phyloP scores from a whole-genome alignment of 83 land plant genomes.

The Picea abies region DNA sequence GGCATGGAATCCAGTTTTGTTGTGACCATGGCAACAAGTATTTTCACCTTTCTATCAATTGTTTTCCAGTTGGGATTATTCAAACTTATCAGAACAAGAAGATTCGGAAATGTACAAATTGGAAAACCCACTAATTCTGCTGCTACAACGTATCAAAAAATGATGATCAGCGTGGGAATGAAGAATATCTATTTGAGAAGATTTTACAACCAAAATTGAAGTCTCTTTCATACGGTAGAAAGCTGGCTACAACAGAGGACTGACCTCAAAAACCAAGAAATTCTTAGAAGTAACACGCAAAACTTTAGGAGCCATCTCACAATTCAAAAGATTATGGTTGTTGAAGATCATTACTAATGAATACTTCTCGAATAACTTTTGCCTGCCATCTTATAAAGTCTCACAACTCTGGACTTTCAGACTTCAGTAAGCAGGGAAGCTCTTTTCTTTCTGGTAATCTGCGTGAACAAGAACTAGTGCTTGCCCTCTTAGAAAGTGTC shows the following conservation, averaged over 20 bases:
- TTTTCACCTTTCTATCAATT: background rate
- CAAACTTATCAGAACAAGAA: conserved; percentile 1
- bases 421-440: conserved; percentile 14
- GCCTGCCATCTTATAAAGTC: conserved; percentile 15
- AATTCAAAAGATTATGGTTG: conserved; percentile 18
- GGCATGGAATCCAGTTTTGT: background rate
- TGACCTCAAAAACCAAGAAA: conserved; percentile 14
- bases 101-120: conserved; percentile 3
- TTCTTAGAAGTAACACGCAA: conserved; percentile 7
- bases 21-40: background rate
- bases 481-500: conserved; percentile 13
- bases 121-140: conserved; percentile 1
- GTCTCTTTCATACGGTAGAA: conserved; percentile 10
- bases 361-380: conserved; percentile 18
- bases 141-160: conserved; percentile 7
- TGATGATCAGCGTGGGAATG: conserved; percentile 7
- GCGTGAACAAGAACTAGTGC: conserved; percentile 18
- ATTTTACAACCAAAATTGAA: conserved; percentile 15
- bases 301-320: conserved; percentile 22
- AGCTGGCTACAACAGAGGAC: conserved; percentile 13
- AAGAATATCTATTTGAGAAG: conserved; percentile 12
- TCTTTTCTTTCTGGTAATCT: conserved; percentile 18
- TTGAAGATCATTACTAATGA: conserved; percentile 21
- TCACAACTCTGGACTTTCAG: conserved; percentile 18
- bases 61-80: background rate